These are phyloP conservation scores for Hymenoscyphus albidus DNA, from an alignment of 2,329 filamentous ascomycete species.

Conservation along the genomic window DNA sequence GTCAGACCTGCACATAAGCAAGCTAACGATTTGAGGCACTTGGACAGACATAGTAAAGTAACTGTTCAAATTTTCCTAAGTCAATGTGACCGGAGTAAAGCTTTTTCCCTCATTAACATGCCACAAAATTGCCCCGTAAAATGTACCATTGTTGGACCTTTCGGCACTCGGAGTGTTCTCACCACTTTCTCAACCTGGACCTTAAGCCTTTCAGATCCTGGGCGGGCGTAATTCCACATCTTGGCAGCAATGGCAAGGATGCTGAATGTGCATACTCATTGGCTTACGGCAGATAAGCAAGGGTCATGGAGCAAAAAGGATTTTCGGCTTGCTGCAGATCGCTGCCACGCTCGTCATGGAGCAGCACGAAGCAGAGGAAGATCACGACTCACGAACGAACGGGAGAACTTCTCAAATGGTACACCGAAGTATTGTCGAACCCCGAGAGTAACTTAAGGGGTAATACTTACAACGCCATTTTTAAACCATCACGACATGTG, in stretches of 20 bases:
- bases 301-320: constrained; percentile 2
- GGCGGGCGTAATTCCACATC: background rate
- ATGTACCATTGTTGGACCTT: background rate
- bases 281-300: background rate
- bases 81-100: background rate
- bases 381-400: constrained; percentile 1
- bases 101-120: background rate
- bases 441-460: background rate
- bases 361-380: background rate
- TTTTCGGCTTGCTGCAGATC: constrained; percentile 13
- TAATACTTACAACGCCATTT: background rate
- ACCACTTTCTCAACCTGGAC: background rate
- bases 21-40: too few relatives aligned
- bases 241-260: background rate
- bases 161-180: background rate
- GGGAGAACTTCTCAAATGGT: constrained; percentile 6
- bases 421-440: background rate
- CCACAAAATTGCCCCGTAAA: background rate
- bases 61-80: background rate
- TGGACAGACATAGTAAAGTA: too few relatives aligned
- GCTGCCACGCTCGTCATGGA: constrained; percentile 13
- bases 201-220: constrained; percentile 1
- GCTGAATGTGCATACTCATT: background rate
- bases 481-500: background rate
- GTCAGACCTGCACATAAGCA: background rate